phyloP scores from a whole-genome alignment of 2,329 filamentous ascomycete genomes.

The Colletotrichum sp. region DNA sequence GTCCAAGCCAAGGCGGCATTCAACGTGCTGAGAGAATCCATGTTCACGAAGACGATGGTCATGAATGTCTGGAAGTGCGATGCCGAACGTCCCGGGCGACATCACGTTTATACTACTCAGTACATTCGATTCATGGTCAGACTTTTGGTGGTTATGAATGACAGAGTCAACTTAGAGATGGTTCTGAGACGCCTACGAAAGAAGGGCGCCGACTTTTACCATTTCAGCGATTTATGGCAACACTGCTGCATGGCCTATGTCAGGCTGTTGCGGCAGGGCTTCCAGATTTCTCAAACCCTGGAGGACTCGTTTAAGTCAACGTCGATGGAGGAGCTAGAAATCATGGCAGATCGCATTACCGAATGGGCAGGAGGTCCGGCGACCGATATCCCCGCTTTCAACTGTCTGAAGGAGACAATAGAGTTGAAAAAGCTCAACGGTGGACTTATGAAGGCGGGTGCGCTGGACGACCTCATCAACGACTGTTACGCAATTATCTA shows the following conservation, averaged over 20 bases:
- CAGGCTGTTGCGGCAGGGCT: slow-evolving; percentile 54
- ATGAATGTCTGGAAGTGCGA: slow-evolving; percentile 97
- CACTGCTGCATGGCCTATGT: slow-evolving; percentile 59
- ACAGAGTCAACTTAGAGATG: slow-evolving; percentile 77
- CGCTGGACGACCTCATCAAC: slow-evolving; percentile 91
- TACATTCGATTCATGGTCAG: slow-evolving; percentile 84
- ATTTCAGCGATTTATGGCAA: slow-evolving; percentile 65
- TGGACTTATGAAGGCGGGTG: slow-evolving; percentile 80
- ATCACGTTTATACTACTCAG: slow-evolving; percentile 89
- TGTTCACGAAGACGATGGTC: slow-evolving; percentile 93
- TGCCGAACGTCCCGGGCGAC: slow-evolving; percentile 79
- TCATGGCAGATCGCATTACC: slow-evolving; percentile 56
- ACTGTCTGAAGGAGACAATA: slow-evolving; percentile 61
- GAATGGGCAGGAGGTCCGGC: slow-evolving; percentile 54
- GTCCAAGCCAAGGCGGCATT: slow-evolving; percentile 80
- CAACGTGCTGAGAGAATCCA: slow-evolving; percentile 71
- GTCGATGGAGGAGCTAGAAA: slow-evolving; percentile 61
- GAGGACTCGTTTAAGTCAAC: slow-evolving; percentile 62
- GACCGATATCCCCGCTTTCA: slow-evolving; percentile 47
- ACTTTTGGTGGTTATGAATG: slow-evolving; percentile 74
- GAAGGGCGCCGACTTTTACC: slow-evolving; percentile 76
- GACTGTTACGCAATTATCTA: slow-evolving; percentile 87
- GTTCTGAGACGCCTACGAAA: slow-evolving; percentile 81
- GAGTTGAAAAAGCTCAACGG: slow-evolving; percentile 77
- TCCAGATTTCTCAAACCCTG: slow-evolving; percentile 46